Percentiles rank a stretch among this genome's conserved stretches.
Evolutionary conservation across 441 rosid species (phyloP).

Genomic region (Jatropha multifida): DNA sequence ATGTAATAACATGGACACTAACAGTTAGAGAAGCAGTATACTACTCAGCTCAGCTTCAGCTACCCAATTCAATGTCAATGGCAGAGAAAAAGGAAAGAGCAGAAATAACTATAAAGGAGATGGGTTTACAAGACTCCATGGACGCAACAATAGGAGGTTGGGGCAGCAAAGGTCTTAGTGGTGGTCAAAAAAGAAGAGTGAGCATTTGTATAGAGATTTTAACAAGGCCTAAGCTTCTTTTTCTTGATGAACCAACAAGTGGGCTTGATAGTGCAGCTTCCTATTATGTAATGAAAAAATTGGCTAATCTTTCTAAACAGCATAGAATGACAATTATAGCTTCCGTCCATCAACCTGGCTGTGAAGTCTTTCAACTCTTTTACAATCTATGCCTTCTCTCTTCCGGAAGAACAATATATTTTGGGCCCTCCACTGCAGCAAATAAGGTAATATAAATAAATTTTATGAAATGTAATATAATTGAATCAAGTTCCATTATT

Average conservation of each 20-base stretch:
- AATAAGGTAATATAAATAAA: constrained; percentile 26
- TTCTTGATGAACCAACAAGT: constrained; percentile 54
- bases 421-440: constrained; percentile 40
- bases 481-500: background rate
- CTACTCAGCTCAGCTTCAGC: constrained; percentile 53
- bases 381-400: constrained; percentile 46
- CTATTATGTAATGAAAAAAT: constrained; percentile 44
- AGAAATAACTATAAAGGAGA: constrained; percentile 43
- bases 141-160: constrained; percentile 51
- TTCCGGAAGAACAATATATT: constrained; percentile 37
- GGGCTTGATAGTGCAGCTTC: constrained; percentile 63
- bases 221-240: constrained; percentile 44
- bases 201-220: constrained; percentile 53
- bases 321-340: constrained; percentile 41
- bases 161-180: constrained; percentile 41
- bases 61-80: constrained; percentile 44
- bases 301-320: constrained; percentile 33
- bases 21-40: constrained; percentile 45
- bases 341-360: constrained; percentile 53
- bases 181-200: constrained; percentile 52
- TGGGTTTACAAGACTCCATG: constrained; percentile 45
- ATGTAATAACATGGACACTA: constrained; percentile 26
- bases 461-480: background rate
- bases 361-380: constrained; percentile 51
- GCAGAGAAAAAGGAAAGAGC: constrained; percentile 45